Evolutionary conservation across 768 basidiomycete species (phyloP).

Genomic region (Trametes cubensis): DNA sequence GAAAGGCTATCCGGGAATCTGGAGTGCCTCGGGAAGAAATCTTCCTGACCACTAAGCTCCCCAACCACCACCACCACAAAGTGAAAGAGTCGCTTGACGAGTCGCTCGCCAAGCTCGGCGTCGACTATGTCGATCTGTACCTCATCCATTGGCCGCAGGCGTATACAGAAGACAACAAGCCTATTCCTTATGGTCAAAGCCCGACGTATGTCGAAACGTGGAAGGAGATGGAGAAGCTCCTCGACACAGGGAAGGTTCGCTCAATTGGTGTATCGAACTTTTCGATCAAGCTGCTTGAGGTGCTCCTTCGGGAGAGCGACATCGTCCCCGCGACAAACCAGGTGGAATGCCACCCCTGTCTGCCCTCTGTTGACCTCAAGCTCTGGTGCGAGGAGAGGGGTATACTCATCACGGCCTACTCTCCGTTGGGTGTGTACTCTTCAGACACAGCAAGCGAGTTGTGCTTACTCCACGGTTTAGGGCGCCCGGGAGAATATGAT

Average conservation of each 20-base stretch:
- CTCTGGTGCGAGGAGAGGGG: constrained; percentile 51
- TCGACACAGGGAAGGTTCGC: constrained; percentile 53
- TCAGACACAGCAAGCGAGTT: neutral
- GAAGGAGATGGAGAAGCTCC: constrained; percentile 55
- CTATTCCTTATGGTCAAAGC: constrained; percentile 31
- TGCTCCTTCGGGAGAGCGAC: constrained; percentile 42
- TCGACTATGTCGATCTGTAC: constrained; percentile 43
- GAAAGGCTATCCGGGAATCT: constrained; percentile 60
- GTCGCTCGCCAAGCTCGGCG: constrained; percentile 42
- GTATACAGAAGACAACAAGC: constrained; percentile 32
- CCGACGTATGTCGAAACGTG: constrained; percentile 46
- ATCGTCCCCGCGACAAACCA: constrained; percentile 51
- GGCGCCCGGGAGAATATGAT: constrained; percentile 38
- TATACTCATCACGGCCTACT: constrained; percentile 54
- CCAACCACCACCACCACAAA: constrained; percentile 41
- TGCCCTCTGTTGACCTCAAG: constrained; percentile 50
- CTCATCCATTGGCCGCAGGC: constrained; percentile 56
- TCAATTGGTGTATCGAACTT: constrained; percentile 63
- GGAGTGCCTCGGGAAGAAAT: constrained; percentile 50
- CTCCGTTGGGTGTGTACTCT: constrained; percentile 44
- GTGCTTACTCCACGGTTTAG: constrained; percentile 27
- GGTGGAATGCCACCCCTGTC: constrained; percentile 51
- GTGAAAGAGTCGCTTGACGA: constrained; percentile 34
- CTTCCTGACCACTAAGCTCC: constrained; percentile 29
- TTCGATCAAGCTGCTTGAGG: constrained; percentile 46